Evolutionary conservation across 441 rosid genomes (phyloP), one percentile per base, ranked within the genome.

Genomic region (Sinapis alba): DNA sequence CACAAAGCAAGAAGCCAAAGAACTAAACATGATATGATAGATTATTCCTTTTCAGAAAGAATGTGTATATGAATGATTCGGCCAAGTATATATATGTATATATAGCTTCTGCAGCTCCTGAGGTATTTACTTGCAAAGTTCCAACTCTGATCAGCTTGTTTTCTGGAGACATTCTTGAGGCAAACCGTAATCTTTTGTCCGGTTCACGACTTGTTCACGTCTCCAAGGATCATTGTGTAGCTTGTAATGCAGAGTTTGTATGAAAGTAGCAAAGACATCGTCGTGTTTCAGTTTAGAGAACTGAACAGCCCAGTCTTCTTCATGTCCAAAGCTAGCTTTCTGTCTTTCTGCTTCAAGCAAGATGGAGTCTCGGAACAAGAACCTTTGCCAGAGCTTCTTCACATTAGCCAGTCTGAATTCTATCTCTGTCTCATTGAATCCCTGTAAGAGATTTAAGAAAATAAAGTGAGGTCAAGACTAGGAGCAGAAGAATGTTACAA

Each of bases 341-440:
- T 95, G 98, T 84, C 99, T 86, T 47, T 87, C 88, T 3, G 97
- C 97, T 88, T 95, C 99, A 57, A 93, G 90, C 86, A 95, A 78
- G 65, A 91, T 58, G 12, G 95, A 85, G 83, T 89, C 88, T 11
- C 94, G 91, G 69, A 93, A 90, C 78, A 90, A 75, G 77, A 95
- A 95, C 74, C 99, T 88, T 80, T 89, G 92, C 97, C 97, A 90
- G 51, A 95, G 81, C 80, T 88, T 93, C 82, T 82, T 85, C 59
- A 95, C 92, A 75, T 88, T 93, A 68, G 64, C 79, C 70, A 89
- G 77, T 76, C 80, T 90, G 83, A 88, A 86, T 43, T 81, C 83
- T 76, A 88, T 86, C 85, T 95, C 98, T 0, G 91, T 84, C 82
- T 88, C 91, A 45, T 85, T 89, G 65, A 89, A 87, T 60, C 82